These are phyloP conservation scores for Pezicula neosporulosa DNA, from an alignment of 2,329 filamentous ascomycete species.

Conservation along the genomic window DNA sequence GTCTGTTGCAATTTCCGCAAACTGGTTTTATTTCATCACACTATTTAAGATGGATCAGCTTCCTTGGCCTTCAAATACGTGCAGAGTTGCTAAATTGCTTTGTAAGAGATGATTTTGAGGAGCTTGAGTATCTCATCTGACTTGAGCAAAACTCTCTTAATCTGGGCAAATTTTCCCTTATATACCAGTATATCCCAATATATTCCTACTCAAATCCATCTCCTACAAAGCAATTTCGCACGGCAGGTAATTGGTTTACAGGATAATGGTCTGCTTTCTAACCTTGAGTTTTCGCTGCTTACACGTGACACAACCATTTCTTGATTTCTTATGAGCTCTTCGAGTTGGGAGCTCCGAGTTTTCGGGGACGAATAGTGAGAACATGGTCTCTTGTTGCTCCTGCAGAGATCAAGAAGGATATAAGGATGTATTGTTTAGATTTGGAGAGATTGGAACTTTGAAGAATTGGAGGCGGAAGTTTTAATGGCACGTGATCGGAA, in stretches of 20 bases:
- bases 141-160: background rate
- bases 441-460: no score
- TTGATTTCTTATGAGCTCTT: conserved; percentile 2
- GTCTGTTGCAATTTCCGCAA: conserved; percentile 8
- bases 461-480: no score
- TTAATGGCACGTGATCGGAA: no score
- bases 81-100: no score
- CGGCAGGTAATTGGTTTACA: no score
- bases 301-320: conserved; percentile 1
- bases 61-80: background rate
- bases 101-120: no score
- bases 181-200: no score
- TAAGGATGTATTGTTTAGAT: no score
- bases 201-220: no score
- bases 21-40: conserved; percentile 11
- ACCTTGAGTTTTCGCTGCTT: conserved; percentile 1
- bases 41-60: background rate
- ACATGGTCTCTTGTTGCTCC: background rate
- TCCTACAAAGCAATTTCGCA: no score
- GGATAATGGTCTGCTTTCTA: background rate
- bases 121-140: no score
- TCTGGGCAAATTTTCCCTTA: background rate
- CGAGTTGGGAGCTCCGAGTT: background rate
- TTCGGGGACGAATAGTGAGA: background rate
- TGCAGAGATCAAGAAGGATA: background rate